Base-by-base conservation (phyloP, 768 basidiomycete species). In the Lactarius trivialis region DNA sequence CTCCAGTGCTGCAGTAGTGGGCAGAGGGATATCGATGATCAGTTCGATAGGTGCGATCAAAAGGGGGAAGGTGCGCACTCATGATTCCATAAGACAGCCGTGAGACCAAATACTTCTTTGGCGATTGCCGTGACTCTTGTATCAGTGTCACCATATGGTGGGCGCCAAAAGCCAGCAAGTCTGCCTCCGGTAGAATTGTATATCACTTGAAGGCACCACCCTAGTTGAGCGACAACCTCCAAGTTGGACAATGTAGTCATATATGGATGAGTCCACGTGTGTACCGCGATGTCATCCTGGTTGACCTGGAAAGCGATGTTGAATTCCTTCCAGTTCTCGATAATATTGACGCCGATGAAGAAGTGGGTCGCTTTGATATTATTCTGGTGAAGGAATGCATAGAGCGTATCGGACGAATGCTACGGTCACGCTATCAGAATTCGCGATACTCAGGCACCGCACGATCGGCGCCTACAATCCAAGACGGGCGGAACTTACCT, bases 41-140 rank as follows among this genome's bases (percentile, higher is more conserved):
- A 60, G 56, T 54, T n/a, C 14, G 37, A 58, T 5, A 12, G 51
- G 58, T 56, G 32, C 54, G 14, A 49, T 34, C 50, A 9, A 54
- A 21, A 39, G 5, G 14, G 26, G 65, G 24, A 53, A 15, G 9
- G 8, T 21, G 64, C 82, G 57, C 74, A 91, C 89, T 95, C 94
- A 62, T 85, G 82, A 73, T 96, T 94, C 95, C 95, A 98, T 67
- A 91, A 74, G 58, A 95, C 82, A n/a, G 90, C 88, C 24, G 79
- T 79, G 65, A 98, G 73, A 28, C 90, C 92, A 70, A 97, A 94
- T 34, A 94, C 86, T 71, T 91, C 85, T 70, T 81, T 78, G 28
- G 94, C 95, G 69, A 98, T 91, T 4, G 93, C 85, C 39, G 83
- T 78, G 34, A 96, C 90, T 53, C 95, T 83, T 73, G 81, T 82